Base-by-base conservation (phyloP, 768 basidiomycete genomes). In the Collybiopsis confluens region DNA sequence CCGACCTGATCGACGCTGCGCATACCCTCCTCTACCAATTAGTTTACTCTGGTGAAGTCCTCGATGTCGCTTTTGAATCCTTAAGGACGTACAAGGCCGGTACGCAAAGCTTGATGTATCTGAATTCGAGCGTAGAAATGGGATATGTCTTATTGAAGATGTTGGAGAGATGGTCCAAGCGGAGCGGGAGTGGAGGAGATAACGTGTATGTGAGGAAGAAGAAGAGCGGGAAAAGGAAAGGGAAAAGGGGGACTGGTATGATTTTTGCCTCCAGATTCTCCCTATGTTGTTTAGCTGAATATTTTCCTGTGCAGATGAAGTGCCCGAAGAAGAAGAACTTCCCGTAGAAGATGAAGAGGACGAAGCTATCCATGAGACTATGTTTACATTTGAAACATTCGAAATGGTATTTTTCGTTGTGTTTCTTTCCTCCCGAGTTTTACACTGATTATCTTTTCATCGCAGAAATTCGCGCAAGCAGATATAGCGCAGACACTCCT, bases 31-130 rank as follows among this genome's bases (percentile, higher is more conserved):
- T 93, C 61, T 84, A 92, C 58, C 92, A 97, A 66, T 74, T 99
- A 23, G 88, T 98, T 62, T 98, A 98, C 73, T 94, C 94, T 61
- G 94, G 92, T 30, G 93, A 98, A 58, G 85, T 95, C 16, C 83
- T 98, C 51, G 95, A 98, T 60, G 82, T 93, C 21, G 81, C 93
- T 0, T 73, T 94, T 41, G 86, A 88, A 23, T 86, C 89, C 52
- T 68, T 98, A 45, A 75, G 81, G 45, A 73, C 75, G 23, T 98
- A 93, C 75, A 90, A 86, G 59, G 80, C 87, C 43, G 92, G 85
- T 46, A 86, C 90, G 5, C 87, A 89, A 59, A 81, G 80, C 1
- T 70, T 88, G 45, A 83, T 85, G 7, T 98, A 92, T 71, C 83
- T 98, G 49, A 90, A 94, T 64, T 82, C 94, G 1, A 86, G 90